These are phyloP conservation scores for Sergeia podlipaevii DNA, from an alignment of 208 protist species.

Conservation along the genomic window DNA sequence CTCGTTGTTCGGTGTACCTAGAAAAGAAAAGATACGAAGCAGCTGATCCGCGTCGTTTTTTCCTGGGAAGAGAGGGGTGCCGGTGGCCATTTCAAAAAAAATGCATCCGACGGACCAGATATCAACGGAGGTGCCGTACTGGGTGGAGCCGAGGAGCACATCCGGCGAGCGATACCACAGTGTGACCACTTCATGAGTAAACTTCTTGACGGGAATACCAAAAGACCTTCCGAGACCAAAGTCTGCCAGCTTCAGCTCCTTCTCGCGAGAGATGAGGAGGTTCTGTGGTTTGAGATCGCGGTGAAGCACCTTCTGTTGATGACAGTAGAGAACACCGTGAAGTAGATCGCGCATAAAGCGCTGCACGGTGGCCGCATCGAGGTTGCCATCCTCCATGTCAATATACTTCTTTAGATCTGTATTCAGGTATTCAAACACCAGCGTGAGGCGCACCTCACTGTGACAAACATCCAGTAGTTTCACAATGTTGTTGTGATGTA, in stretches of 20 bases:
- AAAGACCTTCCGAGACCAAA: slow-evolving; percentile 87
- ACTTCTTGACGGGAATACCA: slow-evolving; percentile 84
- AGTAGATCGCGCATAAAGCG: slow-evolving; percentile 81
- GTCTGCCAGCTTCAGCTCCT: slow-evolving; percentile 84
- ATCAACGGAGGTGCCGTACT: slow-evolving; percentile 89
- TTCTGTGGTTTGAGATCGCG: slow-evolving; percentile 91
- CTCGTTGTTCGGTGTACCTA: slow-evolving; percentile 92
- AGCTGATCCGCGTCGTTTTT: slow-evolving; percentile 95
- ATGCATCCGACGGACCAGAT: slow-evolving; percentile 95
- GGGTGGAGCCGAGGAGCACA: slow-evolving; percentile 83
- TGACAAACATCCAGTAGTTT: slow-evolving; percentile 95
- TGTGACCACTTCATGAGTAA: slow-evolving; percentile 91
- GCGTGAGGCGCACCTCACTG: slow-evolving; percentile 91
- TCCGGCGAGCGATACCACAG: slow-evolving; percentile 95
- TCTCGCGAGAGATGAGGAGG: slow-evolving; percentile 76
- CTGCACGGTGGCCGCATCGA: slow-evolving; percentile 62
- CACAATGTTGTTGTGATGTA: slow-evolving; percentile 94
- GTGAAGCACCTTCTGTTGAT: slow-evolving; percentile 80
- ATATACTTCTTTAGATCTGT: slow-evolving; percentile 97
- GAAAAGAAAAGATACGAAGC: slow-evolving; percentile 93
- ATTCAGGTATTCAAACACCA: slow-evolving; percentile 98
- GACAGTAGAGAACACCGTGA: slow-evolving; percentile 71
- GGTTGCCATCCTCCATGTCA: slow-evolving; percentile 62
- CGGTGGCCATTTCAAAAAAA: slow-evolving; percentile 92
- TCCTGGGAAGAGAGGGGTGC: slow-evolving; percentile 95